Evolutionary conservation across 768 basidiomycete species (phyloP).

Genomic region (Kwoniella bestiolae): DNA sequence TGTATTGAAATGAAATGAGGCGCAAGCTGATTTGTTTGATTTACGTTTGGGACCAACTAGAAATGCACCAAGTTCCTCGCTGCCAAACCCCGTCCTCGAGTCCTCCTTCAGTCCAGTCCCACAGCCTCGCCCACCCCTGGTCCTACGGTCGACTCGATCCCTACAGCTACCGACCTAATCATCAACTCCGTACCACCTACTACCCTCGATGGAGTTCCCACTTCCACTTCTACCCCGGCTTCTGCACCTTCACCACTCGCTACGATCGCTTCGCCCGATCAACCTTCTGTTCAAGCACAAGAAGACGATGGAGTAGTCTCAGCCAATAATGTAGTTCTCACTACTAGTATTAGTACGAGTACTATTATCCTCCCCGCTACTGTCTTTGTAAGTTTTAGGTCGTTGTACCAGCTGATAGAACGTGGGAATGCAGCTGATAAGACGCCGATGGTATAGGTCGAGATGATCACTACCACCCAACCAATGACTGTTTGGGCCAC

Average conservation of each 20-base stretch:
- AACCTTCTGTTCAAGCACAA: neutral
- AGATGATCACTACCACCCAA: conserved; percentile 27
- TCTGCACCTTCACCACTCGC: neutral
- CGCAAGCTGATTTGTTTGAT: neutral
- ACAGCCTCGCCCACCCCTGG: neutral
- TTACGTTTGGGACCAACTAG: neutral
- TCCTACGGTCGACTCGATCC: neutral
- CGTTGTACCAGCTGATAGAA: neutral
- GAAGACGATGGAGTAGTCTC: neutral
- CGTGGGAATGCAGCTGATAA: neutral
- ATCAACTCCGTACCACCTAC: conserved; percentile 21
- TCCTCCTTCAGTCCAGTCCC: neutral
- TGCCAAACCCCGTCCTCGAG: conserved; percentile 12
- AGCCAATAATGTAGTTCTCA: conserved; percentile 1
- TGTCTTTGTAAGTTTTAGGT: conserved; percentile 20
- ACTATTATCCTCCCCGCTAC: conserved; percentile 22
- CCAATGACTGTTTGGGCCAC: conserved; percentile 17
- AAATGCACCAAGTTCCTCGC: conserved; percentile 25
- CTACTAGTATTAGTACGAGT: conserved; percentile 21
- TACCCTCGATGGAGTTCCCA: neutral
- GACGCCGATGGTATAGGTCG: conserved; percentile 4
- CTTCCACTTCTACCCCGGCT: neutral
- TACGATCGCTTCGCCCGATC: conserved; percentile 9
- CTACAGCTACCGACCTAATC: conserved; percentile 9
- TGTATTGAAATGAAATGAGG: neutral